phyloP scores from a whole-genome alignment of 306 rosid genomes.

The Gillenia trifoliata region DNA sequence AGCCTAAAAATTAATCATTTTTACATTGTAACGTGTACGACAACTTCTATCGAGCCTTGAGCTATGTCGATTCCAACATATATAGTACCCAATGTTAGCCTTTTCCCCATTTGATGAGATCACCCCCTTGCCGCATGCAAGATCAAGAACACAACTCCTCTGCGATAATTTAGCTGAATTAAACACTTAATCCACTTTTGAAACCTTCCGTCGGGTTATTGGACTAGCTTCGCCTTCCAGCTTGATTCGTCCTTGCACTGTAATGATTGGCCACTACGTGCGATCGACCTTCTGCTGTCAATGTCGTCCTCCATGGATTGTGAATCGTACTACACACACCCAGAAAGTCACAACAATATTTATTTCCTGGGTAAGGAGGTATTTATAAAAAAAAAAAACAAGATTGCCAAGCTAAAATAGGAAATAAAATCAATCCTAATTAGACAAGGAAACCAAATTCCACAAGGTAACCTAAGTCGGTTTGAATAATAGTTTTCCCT shows the following conservation, averaged over 20 bases:
- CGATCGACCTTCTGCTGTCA: conserved; percentile 68
- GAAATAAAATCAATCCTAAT: no score
- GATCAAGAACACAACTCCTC: conserved; percentile 89
- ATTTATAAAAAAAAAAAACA: no score
- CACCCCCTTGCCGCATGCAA: conserved; percentile 99
- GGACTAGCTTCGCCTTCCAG: conserved; percentile 89
- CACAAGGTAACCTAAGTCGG: no score
- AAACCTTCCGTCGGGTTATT: conserved; percentile 78
- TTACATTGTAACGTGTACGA: conserved; percentile 88
- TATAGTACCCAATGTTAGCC: conserved; percentile 89
- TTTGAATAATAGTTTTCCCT: no score
- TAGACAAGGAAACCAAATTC: no score
- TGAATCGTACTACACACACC: no score
- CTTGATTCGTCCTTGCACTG: no score
- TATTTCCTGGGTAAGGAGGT: no score
- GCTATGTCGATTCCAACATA: conserved; percentile 96
- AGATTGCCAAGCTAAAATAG: no score
- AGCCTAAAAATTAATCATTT: no score
- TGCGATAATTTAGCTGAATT: conserved; percentile 81
- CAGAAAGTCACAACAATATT: no score
- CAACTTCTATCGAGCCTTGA: conserved; percentile 92
- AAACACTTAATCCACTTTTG: conserved; percentile 95
- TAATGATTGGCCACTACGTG: conserved; percentile 94
- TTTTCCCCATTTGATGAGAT: conserved; percentile 99
- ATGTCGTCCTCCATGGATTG: conserved; percentile 83